A percentile compares a stretch with the other conserved stretches of the same genome.
These are phyloP conservation scores for Physcomitrium patens DNA, from an alignment of 225 moss, liverwort and hornwort species.

Conservation along the genomic window DNA sequence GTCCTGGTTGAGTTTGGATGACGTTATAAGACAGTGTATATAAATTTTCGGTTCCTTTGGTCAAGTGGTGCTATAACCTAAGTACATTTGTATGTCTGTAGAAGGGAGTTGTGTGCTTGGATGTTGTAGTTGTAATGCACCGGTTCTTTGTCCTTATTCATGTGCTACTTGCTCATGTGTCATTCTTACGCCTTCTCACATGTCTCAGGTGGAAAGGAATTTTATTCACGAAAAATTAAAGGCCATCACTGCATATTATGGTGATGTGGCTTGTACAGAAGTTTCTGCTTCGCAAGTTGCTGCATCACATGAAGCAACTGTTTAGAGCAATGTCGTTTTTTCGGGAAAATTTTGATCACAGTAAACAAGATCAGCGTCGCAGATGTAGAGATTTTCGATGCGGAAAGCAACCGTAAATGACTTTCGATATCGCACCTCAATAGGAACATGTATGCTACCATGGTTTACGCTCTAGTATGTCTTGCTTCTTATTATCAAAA, in stretches of 20 bases:
- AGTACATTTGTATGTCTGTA: not conserved
- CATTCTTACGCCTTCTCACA: not conserved
- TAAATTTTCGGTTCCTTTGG: not conserved
- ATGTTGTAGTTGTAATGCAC: not conserved
- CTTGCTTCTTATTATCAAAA: too few relatives aligned
- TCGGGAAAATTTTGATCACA: not conserved
- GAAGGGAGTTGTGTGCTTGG: not conserved
- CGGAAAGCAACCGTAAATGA: conserved; percentile 9
- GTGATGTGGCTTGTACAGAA: conserved; percentile 50
- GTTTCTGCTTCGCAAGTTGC: conserved; percentile 16
- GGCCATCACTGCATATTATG: conserved; percentile 89
- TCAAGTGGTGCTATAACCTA: not conserved
- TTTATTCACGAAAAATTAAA: conserved; percentile 81
- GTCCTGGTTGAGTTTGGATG: not conserved
- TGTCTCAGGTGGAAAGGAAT: conserved; percentile 80
- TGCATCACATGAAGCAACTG: conserved; percentile 19
- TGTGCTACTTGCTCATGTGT: conserved; percentile 10
- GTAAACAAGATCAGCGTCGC: not conserved
- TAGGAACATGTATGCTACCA: too few relatives aligned
- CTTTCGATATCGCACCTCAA: not conserved
- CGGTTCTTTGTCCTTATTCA: not conserved
- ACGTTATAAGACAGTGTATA: not conserved
- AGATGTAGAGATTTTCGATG: not conserved
- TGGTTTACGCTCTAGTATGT: too few relatives aligned
- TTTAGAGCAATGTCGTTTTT: conserved; percentile 5